Evolutionary conservation across 768 basidiomycete genomes (phyloP), one percentile per base, ranked within the genome.

Genomic region (Russula compacta): DNA sequence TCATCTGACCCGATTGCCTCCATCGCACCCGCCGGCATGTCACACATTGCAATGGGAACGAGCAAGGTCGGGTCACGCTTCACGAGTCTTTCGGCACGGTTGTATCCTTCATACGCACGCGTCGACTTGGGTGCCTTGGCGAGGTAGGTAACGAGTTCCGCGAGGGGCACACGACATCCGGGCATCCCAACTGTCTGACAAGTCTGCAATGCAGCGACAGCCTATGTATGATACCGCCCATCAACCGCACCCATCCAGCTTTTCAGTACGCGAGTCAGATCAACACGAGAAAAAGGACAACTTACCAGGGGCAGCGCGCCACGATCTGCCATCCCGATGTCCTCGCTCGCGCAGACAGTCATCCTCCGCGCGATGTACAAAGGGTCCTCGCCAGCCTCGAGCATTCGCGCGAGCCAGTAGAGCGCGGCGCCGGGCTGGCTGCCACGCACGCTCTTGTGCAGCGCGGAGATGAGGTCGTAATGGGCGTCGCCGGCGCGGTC

Each of bases 331-430:
- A 91, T 73, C 0, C 92, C 91, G 43, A 94, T 81, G 69, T 94
- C 92, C 71, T 94, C 92, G 64, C 87, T 89, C 2, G 92, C 90
- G 66, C 87, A 84, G 7, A 91, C 87, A 4, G 87, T 77, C 76
- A 90, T 81, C 56, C 89, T 77, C 39, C 89, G 77, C 6, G 83
- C 85, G 60, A 92, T 79, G 66, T 81, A 93, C 50, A 90, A 66
- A 4, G 91, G 87, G 71, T 93, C 90, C 70, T 92, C 90, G 19
- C 89, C 90, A 32, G 81, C 85, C 39, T 76, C 79, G 38, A 92
- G 75, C 90, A 92, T 92, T 53, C 88, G 80, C 10, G 90, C 89
- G 21, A 94, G 77, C 89, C 91, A 94, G 70, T 93, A 94, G 76
- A 92, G 74, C 6, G 91, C 91, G 0, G 89, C 92, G 67, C 78